Evolutionary conservation across 768 basidiomycete genomes (phyloP).

Genomic region (Boletus sp.): DNA sequence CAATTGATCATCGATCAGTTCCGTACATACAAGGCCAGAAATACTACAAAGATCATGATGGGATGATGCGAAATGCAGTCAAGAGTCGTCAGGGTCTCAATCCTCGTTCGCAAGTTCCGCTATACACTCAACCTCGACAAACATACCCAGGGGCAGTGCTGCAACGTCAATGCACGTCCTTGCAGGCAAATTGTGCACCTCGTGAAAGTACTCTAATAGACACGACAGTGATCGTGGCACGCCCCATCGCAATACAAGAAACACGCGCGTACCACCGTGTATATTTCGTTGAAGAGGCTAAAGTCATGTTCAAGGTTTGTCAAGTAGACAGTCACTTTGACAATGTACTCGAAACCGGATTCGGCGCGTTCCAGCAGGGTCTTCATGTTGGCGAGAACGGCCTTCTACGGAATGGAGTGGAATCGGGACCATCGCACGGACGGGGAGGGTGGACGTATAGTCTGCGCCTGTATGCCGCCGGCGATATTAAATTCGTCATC

Average conservation of each 20-base stretch:
- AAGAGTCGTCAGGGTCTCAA: too few relatives aligned
- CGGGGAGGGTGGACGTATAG: too few relatives aligned
- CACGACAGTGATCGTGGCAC: too few relatives aligned
- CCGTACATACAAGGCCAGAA: too few relatives aligned
- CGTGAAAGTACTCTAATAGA: constrained; percentile 48
- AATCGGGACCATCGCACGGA: too few relatives aligned
- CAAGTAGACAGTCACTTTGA: constrained; percentile 44
- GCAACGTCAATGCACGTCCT: constrained; percentile 60
- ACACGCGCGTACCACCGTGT: constrained; percentile 29
- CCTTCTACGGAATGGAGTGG: constrained; percentile 31
- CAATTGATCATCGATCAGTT: too few relatives aligned
- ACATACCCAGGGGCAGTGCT: constrained; percentile 49
- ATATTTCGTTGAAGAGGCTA: constrained; percentile 39
- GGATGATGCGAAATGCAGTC: too few relatives aligned
- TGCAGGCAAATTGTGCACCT: constrained; percentile 45
- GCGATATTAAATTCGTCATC: too few relatives aligned
- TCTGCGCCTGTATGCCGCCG: too few relatives aligned
- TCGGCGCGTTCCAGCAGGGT: constrained; percentile 39
- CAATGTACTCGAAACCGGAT: constrained; percentile 34
- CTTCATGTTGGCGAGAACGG: constrained; percentile 39
- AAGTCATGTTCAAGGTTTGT: constrained; percentile 38
- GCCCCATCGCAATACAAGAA: neutral
- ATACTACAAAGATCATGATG: too few relatives aligned
- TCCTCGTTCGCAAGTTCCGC: constrained; percentile 35
- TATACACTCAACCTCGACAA: constrained; percentile 62